Evolutionary conservation across 495 filamentous ascomycete species (phyloP), one percentile per base, ranked within the genome.

Genomic region (Penicillium bovifimosum): DNA sequence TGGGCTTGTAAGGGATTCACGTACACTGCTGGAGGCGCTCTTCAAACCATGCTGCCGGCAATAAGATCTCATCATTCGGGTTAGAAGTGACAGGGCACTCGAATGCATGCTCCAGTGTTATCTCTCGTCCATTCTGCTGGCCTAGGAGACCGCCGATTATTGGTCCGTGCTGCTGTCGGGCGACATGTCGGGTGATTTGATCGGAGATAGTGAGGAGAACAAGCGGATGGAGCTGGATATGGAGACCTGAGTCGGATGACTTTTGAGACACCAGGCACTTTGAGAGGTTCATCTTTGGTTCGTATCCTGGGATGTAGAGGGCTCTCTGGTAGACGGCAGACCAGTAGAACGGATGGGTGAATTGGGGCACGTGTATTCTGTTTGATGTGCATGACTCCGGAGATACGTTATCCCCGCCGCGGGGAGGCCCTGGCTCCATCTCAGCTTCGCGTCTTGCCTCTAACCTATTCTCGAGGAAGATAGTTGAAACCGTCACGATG

Each of bases 121-220:
- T 86, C 52, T 90, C 84, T 26, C 90, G 86, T 28, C 92, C 95
- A 70, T 90, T 86, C 54, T 96, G 92, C 58, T 92, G 86, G 34
- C 93, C 93, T 6, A 99, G 63, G 3, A 99, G 76, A 29, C 85
- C 91, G 50, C 93, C 95, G 26, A 95, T 81, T 29, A 96, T 79
- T 5, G 90, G 90, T 0, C 86, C 87, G 38, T 77, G 67, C 46
- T 87, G 80, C 42, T 79, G 76, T 27, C 95, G 84, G 35, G 93
- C 80, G 11, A 84, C 87, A 70, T 93, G 91, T 45, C 93, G 83
- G 36, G 92, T 95, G 66, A 96, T 90, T 68, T 91, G 92, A 73
- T 99, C 93, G 45, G 91, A 96, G 54, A 99, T 91, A 16, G 88
- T 95, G 70, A 99, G 88, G 45, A 97, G 83, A 28, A 95, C 89